Evolutionary conservation across 2,329 filamentous ascomycete genomes (phyloP), one percentile per base, ranked within the genome.

Genomic region (Anthostomella pinea): DNA sequence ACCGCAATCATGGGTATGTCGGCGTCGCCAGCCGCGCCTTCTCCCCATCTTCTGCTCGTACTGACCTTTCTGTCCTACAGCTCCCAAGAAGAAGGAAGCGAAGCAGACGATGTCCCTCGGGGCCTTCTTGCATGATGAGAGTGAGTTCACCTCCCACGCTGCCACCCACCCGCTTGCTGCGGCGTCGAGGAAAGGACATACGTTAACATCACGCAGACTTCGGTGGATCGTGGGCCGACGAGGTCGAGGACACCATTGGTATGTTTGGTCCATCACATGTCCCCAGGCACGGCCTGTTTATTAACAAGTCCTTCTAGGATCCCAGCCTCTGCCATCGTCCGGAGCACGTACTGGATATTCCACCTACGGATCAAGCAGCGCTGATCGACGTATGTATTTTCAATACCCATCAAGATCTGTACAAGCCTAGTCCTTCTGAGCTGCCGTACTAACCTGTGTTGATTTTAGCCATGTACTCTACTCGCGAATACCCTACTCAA

Each of bases 91-190:
- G 75, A 86, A 88, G 74, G 84, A 95, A n/a, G n/a, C n/a, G 34
- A 77, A 81, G 68, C 85, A 95, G 81, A 98, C 94, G 78, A 91
- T 98, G 86, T 88, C 87, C 75, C 83, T 97, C 64, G 87, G 88
- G 76, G 87, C 88, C 70, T 98, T 98, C 79, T 79, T 98, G 75
- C 77, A 78, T 63, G 88, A 96, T 68, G 79, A 88, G 68, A 83
- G 91, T 96, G 77, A 69, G 87, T 75, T 37, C 36, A 38, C 57
- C 54, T 52, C 51, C 48, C 48, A 46, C 45, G 42, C 49, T 33
- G 22, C 34, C 44, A 42, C 51, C 35, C 46, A 32, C 25, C 37
- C 10, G 49, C 46, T 42, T 41, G 43, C 9, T 27, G 30, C 20
- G 24, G 28, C 43, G 40, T 39, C 42, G 30, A 24, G 13, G 26